A percentile compares a stretch with the other conserved stretches of the same genome.
These are phyloP conservation scores for Guadua angustifolia DNA, from an alignment of 176 grass and related monocot species.

Conservation along the genomic window DNA sequence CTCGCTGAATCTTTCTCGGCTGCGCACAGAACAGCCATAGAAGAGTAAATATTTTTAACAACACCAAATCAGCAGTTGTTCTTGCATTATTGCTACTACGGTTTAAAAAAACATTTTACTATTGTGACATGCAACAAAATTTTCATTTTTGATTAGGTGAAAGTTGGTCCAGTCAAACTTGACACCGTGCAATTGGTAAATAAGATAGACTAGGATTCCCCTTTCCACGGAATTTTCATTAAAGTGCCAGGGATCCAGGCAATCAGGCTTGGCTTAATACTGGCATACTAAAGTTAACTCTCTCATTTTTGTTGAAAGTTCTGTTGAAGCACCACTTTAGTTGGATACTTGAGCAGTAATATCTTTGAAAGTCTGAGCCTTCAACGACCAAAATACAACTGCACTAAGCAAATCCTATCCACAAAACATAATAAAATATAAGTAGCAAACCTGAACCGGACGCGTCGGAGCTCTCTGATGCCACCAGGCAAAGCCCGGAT, in stretches of 20 bases:
- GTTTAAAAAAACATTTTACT: slow-evolving; percentile 23
- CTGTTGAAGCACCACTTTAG: neutral
- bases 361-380: neutral
- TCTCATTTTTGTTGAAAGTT: neutral
- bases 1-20: slow-evolving; percentile 88
- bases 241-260: neutral
- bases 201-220: slow-evolving; percentile 3
- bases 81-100: neutral
- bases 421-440: slow-evolving; percentile 26
- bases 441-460: slow-evolving; percentile 73
- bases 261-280: neutral
- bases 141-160: neutral
- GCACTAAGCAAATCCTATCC: neutral
- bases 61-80: neutral
- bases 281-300: neutral
- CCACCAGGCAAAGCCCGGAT: slow-evolving; percentile 68
- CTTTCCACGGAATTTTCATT: neutral
- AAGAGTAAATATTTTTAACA: neutral
- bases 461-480: slow-evolving; percentile 74
- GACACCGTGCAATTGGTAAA: neutral
- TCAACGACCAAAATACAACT: neutral
- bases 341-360: slow-evolving; percentile 5
- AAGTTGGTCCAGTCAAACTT: neutral
- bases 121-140: slow-evolving; percentile 20
- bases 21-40: slow-evolving; percentile 39